phyloP scores from a whole-genome alignment of 2,329 filamentous ascomycete genomes.

The Blumeriella jaapii region DNA sequence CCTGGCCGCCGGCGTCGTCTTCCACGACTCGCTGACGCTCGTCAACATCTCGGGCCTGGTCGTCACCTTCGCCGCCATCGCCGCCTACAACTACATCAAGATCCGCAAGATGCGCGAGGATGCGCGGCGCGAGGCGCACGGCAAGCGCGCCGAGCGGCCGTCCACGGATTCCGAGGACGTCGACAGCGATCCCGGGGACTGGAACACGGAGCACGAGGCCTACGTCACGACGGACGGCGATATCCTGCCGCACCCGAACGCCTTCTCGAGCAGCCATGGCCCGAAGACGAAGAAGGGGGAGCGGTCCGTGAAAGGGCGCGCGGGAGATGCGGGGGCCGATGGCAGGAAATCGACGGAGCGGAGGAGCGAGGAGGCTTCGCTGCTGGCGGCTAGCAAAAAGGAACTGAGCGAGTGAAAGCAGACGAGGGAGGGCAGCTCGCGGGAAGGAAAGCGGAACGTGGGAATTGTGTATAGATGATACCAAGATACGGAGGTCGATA shows the following conservation, averaged over 20 bases:
- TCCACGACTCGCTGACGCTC: conserved; percentile 74
- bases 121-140: conserved; percentile 43
- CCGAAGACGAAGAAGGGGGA: no score
- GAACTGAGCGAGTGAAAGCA: background rate
- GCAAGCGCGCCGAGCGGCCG: conserved; percentile 14
- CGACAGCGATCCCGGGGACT: no score
- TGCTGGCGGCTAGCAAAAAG: background rate
- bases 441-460: no score
- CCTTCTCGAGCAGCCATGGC: no score
- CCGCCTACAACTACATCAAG: conserved; percentile 89
- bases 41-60: conserved; percentile 81
- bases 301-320: no score
- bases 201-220: conserved; percentile 17
- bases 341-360: no score
- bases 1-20: conserved; percentile 73
- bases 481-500: no score
- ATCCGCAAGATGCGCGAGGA: conserved; percentile 79
- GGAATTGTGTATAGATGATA: no score
- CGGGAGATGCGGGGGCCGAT: no score
- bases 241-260: conserved; percentile 16
- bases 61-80: conserved; percentile 82
- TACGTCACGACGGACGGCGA: conserved; percentile 25
- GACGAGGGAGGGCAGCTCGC: no score
- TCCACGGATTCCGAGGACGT: no score
- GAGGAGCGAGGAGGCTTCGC: background rate